Conservation (phyloP, 1,284 basidiomycete genomes). For the Chondrostereum purpureum region DNA sequence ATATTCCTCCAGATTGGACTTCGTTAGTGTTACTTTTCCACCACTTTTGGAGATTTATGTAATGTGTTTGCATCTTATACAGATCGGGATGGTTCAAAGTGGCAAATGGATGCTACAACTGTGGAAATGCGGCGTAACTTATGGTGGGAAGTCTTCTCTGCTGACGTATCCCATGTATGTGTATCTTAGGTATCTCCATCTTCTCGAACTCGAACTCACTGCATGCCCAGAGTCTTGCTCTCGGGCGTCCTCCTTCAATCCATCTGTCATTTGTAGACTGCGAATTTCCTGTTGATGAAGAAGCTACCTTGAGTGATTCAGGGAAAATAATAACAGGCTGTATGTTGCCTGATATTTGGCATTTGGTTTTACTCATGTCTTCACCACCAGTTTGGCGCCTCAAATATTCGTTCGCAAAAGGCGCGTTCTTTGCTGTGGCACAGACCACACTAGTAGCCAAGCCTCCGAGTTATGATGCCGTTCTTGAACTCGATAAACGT, state of each 20-base stretch:
- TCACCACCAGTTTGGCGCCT: neutral
- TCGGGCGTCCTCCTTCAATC: slow-evolving; percentile 40
- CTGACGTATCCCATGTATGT: slow-evolving; percentile 40
- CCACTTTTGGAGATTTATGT: neutral
- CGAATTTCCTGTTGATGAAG: slow-evolving; percentile 40
- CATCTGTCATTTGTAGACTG: slow-evolving; percentile 41
- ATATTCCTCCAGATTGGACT: slow-evolving; percentile 31
- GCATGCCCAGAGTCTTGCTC: slow-evolving; percentile 29
- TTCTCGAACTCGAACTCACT: neutral
- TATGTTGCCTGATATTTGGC: slow-evolving; percentile 18
- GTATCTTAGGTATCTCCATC: neutral
- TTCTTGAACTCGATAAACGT: slow-evolving; percentile 36
- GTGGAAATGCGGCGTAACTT: slow-evolving; percentile 40
- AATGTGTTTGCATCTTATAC: too few relatives aligned
- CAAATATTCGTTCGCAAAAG: neutral
- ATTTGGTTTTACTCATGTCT: slow-evolving; percentile 1
- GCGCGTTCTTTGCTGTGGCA: slow-evolving; percentile 35
- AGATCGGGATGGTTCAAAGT: slow-evolving; percentile 49
- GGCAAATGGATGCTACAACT: slow-evolving; percentile 38
- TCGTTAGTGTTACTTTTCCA: slow-evolving; percentile 26
- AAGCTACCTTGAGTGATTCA: slow-evolving; percentile 29
- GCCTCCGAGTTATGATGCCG: slow-evolving; percentile 33
- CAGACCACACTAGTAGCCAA: slow-evolving; percentile 38
- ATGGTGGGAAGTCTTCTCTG: slow-evolving; percentile 46
- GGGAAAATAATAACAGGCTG: slow-evolving; percentile 36